Base-by-base conservation (phyloP, 768 basidiomycete genomes). In the Russula sp. region DNA sequence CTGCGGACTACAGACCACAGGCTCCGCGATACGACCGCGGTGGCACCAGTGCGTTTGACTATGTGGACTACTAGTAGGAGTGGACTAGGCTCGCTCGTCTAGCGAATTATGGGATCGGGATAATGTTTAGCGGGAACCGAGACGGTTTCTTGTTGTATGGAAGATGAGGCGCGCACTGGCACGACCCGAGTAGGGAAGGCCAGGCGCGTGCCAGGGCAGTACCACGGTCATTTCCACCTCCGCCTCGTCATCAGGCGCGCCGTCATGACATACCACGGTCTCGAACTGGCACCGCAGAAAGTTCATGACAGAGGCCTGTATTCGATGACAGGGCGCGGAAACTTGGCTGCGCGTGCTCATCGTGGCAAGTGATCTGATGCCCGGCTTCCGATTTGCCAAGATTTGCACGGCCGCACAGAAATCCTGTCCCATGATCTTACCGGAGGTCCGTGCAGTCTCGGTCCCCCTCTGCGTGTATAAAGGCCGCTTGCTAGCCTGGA, bases 351-450 rank as follows among this genome's bases (percentile, higher is more conserved):
- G 18, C 8, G 44, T 20, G 22, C 50, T 63, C 62, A 57, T 63
- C 56, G 35, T 22, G 62, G 56, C n/a, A 63, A 31, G 50, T 53
- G 51, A 57, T 53, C 50, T 13, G 50, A 63, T 53, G 56, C 34
- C 3, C 40, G 40, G 13, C 39, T 55, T 62, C 55, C 18, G 55
- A 57, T 57, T 16, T 55, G 32, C 31, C 10, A 57, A 34, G 52
- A 35, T 53, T 37, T 55, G 18, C 44, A 6, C 44, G 16, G 16
- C 35, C 42, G 27, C 31, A n/a, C 31, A 10, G 40, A 20, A 31
- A n/a, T 45, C 55, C 55, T 34, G 42, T 45, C 42, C 42, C 16
- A 45, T 56, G 27, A 27, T 27, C 55, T n/a, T n/a, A 32, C 32
- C 42, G 27, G 31, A 51, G 58, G 51, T 42, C 58, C 16, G 58